Evolutionary conservation across 352 stramenopile genomes (phyloP).

Genomic region (Globisporangium takayamanum): DNA sequence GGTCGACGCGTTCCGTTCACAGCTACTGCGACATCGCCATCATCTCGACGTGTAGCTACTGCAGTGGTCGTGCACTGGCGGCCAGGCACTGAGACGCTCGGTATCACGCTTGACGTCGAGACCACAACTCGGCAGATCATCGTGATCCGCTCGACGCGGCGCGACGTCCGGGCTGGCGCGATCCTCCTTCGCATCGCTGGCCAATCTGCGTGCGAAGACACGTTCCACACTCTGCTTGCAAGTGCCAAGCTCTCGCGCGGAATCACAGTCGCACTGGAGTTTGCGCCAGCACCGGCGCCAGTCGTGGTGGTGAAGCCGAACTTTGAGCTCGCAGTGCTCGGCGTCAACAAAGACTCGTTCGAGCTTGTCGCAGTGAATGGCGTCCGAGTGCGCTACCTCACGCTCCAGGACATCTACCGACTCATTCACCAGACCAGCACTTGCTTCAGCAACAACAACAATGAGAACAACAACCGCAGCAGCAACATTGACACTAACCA

Average conservation of each 20-base stretch:
- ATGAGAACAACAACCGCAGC: neutral
- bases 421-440: conserved; percentile 2
- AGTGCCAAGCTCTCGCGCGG: conserved; percentile 2
- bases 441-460: neutral
- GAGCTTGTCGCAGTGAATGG: conserved; percentile 8
- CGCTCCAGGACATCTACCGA: conserved; percentile 3
- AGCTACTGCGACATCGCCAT: neutral
- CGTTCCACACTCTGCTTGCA: conserved; percentile 3
- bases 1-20: neutral
- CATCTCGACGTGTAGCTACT: neutral
- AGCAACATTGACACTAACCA: neutral
- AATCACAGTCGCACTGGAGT: conserved; percentile 7
- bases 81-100: conserved; percentile 4
- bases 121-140: conserved; percentile 7
- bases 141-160: conserved; percentile 4
- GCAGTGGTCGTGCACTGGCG: conserved; percentile 2
- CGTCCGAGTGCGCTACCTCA: conserved; percentile 6
- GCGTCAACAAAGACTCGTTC: conserved; percentile 2
- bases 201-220: neutral
- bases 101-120: conserved; percentile 12
- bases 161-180: conserved; percentile 1
- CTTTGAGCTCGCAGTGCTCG: conserved; percentile 9
- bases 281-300: conserved; percentile 2
- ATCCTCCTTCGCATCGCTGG: conserved; percentile 2
- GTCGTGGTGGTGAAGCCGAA: conserved; percentile 6